phyloP scores from a whole-genome alignment of 495 filamentous ascomycete species.

The Cercophora sp. region DNA sequence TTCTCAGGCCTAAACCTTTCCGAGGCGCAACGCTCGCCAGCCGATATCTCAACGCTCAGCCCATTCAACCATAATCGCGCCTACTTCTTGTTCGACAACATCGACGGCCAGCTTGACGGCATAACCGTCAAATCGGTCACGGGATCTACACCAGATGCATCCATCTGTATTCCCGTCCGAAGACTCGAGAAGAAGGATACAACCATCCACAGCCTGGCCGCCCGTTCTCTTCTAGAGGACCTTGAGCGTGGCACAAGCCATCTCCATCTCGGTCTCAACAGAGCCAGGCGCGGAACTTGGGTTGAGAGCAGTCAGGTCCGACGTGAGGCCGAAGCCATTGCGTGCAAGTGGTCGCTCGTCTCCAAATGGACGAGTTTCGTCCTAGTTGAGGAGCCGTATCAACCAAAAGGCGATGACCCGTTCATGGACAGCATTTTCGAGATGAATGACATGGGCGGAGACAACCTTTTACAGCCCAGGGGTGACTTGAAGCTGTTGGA shows the following conservation, averaged over 20 bases:
- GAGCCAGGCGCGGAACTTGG: not conserved
- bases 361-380: slow-evolving; percentile 21
- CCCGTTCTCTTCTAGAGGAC: slow-evolving; percentile 15
- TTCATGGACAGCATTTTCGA: not conserved
- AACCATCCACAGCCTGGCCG: slow-evolving; percentile 16
- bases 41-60: slow-evolving; percentile 10
- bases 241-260: slow-evolving; percentile 15
- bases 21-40: slow-evolving; percentile 4
- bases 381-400: slow-evolving; percentile 9
- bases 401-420: not conserved
- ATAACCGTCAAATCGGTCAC: not conserved
- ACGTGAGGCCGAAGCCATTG: slow-evolving; percentile 11
- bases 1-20: not conserved
- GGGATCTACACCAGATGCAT: not conserved
- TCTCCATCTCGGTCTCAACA: slow-evolving; percentile 4
- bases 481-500: not conserved
- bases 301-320: slow-evolving; percentile 2
- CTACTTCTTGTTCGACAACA: slow-evolving; percentile 11
- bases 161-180: not conserved
- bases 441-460: not conserved
- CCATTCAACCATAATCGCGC: slow-evolving; percentile 13
- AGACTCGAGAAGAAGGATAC: slow-evolving; percentile 2
- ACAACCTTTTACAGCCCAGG: not conserved
- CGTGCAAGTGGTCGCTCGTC: slow-evolving; percentile 17
- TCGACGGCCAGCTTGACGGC: not conserved